Conservation (phyloP, 2,329 filamentous ascomycete species). For the Hypoxylon sp. region DNA sequence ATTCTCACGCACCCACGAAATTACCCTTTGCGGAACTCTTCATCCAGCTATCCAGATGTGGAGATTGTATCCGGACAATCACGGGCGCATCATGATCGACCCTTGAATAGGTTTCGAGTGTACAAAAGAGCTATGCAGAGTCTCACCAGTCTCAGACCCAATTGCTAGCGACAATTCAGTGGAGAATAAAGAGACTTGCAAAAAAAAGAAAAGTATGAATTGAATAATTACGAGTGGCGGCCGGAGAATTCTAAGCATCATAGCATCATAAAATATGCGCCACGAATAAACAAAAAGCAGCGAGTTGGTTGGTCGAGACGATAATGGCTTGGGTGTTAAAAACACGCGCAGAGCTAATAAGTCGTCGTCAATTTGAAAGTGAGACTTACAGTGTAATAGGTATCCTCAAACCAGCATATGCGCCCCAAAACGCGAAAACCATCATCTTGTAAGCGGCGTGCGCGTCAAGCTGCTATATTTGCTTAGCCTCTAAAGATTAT, state of each 20-base stretch:
- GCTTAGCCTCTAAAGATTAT: slow-evolving; percentile 23
- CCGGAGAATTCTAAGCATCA: slow-evolving; percentile 5
- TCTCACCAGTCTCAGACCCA: slow-evolving; percentile 30
- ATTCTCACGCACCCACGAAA: slow-evolving; percentile 5
- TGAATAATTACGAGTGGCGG: slow-evolving; percentile 11
- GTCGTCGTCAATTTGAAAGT: slow-evolving; percentile 12
- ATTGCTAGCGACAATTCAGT: slow-evolving; percentile 10
- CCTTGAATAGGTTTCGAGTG: slow-evolving; percentile 31
- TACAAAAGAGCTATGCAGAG: slow-evolving; percentile 32
- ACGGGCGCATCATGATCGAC: slow-evolving; percentile 31
- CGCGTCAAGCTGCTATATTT: slow-evolving; percentile 30
- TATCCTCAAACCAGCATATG: slow-evolving; percentile 18
- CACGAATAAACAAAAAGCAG: neutral
- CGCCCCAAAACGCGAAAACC: slow-evolving; percentile 24
- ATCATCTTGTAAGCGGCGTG: slow-evolving; percentile 29
- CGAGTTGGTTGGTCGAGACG: slow-evolving; percentile 1
- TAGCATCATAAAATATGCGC: slow-evolving; percentile 10
- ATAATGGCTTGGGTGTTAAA: slow-evolving; percentile 9
- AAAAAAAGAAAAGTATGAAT: slow-evolving; percentile 19
- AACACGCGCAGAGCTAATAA: slow-evolving; percentile 18
- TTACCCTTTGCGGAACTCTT: slow-evolving; percentile 31
- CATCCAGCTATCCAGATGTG: slow-evolving; percentile 11
- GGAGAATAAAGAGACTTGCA: slow-evolving; percentile 8
- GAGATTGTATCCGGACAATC: slow-evolving; percentile 28
- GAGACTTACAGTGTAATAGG: slow-evolving; percentile 20